Base-by-base conservation (phyloP, 768 basidiomycete genomes). In the Suillus subaureus region DNA sequence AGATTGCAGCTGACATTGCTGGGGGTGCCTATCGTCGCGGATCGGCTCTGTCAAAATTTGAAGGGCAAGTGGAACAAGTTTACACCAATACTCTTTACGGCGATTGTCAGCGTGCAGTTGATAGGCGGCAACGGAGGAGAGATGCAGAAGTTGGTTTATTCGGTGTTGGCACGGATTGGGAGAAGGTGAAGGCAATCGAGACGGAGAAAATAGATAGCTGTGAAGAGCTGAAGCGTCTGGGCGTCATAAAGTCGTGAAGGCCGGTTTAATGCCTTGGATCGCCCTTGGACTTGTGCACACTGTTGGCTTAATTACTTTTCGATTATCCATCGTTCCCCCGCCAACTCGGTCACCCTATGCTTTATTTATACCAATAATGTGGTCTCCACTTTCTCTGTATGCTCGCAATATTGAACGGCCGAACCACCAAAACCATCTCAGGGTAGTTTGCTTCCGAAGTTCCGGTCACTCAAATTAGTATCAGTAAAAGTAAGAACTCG, bases 111-210 rank as follows among this genome's bases (percentile, higher is more conserved):
- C 81, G 83, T 7, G 90, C 88, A 51, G 66, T 87, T 58, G 89
- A 94, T 69, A 74, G 80, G 64, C 90, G 89, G 74, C 84, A 91
- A 71, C 87, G 89, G 66, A 79, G 82, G 66, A 89, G 90, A 73
- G 90, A 96, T 61, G 83, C 85, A 11, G 90, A 94, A 71, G 77
- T 92, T 45, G 97, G 97, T 6, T 77, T 97, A 67, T 96, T 98
- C 75, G 97, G 96, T 6, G 81, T 97, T 62, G 93, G 95, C 37
- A 92, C 94, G 13, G 92, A 99, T 74, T 94, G 93, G 92, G 90
- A 94, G 39, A 93, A 93, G 78, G 91, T 99, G 65, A 82, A 83
- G 74, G 76, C 79, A 69, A 90, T 97, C 61, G 85, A 91, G 60
- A 78, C 77, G 37, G 91, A 96, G 80, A 84, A 81, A 43, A 82